Percentiles rank a stretch among this genome's conserved stretches.
Conservation (phyloP, 805 yeast species). For the Limtongozyma cylindracea region DNA sequence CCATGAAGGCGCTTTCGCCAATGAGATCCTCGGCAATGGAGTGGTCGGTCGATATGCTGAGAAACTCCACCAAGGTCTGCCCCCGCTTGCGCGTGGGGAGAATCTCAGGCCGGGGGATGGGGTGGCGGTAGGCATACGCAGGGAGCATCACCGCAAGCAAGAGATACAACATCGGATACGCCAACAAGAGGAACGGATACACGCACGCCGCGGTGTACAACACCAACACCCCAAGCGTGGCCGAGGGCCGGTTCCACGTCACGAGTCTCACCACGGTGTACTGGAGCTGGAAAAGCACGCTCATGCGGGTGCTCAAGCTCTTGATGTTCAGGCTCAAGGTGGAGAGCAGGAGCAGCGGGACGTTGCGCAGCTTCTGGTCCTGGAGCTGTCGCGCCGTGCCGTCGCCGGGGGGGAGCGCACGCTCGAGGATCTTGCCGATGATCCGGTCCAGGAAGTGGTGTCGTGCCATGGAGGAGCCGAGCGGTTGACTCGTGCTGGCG, state of each 20-base stretch:
- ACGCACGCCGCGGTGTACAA: constrained; percentile 41
- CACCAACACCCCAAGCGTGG: constrained; percentile 34
- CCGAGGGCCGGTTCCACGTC: constrained; percentile 55
- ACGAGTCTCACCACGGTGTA: constrained; percentile 31
- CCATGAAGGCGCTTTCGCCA: constrained; percentile 1
- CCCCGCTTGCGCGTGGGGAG: constrained; percentile 22
- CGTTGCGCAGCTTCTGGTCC: too few relatives aligned
- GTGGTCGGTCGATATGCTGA: constrained; percentile 7
- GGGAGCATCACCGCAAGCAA: constrained; percentile 40
- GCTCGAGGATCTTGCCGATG: too few relatives aligned
- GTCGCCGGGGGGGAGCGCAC: too few relatives aligned
- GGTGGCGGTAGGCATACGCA: constrained; percentile 45
- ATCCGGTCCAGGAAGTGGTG: too few relatives aligned
- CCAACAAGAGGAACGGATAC: constrained; percentile 42
- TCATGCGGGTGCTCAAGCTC: constrained; percentile 8
- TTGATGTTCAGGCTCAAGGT: constrained; percentile 6
- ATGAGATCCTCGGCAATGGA: constrained; percentile 10
- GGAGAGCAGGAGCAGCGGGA: constrained; percentile 32
- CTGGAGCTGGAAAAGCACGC: constrained; percentile 30
- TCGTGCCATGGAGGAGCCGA: too few relatives aligned
- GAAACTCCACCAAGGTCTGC: constrained; percentile 20
- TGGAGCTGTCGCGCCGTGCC: too few relatives aligned
- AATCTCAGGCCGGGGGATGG: constrained; percentile 19
- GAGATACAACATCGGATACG: constrained; percentile 33
- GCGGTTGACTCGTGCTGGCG: too few relatives aligned